These are phyloP conservation scores for Arthrobotrys sphaeroides DNA, from an alignment of 2,329 filamentous ascomycete species.

Conservation along the genomic window DNA sequence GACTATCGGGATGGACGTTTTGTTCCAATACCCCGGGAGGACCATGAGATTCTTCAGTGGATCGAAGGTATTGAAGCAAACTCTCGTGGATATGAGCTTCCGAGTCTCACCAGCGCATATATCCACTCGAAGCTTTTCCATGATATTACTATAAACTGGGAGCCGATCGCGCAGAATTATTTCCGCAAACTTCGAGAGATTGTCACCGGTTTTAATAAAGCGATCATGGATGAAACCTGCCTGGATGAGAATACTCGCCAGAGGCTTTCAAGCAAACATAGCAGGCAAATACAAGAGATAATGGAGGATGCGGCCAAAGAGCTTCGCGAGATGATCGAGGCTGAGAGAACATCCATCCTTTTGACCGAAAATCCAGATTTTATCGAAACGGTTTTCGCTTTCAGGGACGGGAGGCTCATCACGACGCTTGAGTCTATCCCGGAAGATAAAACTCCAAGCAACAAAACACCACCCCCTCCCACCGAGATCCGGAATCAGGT, in stretches of 20 bases:
- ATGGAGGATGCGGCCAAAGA: neutral
- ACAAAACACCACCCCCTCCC: neutral
- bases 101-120: constrained; percentile 2
- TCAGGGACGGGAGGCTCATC: constrained; percentile 20
- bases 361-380: constrained; percentile 39
- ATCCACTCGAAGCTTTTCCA: constrained; percentile 16
- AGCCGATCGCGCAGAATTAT: constrained; percentile 13
- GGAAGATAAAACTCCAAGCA: neutral
- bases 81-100: constrained; percentile 10
- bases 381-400: neutral
- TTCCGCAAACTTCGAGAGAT: neutral
- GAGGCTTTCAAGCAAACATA: constrained; percentile 10
- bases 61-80: constrained; percentile 1
- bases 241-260: constrained; percentile 9
- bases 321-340: constrained; percentile 12
- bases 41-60: constrained; percentile 16
- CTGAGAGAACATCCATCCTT: constrained; percentile 24
- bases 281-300: neutral
- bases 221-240: constrained; percentile 7
- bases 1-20: neutral
- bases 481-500: constrained; percentile 15
- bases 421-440: constrained; percentile 12
- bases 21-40: neutral
- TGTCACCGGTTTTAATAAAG: constrained; percentile 2
- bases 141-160: constrained; percentile 20